These are phyloP conservation scores for Tolypocladium cylindrosporum DNA, from an alignment of 2,329 filamentous ascomycete genomes.

Conservation along the genomic window DNA sequence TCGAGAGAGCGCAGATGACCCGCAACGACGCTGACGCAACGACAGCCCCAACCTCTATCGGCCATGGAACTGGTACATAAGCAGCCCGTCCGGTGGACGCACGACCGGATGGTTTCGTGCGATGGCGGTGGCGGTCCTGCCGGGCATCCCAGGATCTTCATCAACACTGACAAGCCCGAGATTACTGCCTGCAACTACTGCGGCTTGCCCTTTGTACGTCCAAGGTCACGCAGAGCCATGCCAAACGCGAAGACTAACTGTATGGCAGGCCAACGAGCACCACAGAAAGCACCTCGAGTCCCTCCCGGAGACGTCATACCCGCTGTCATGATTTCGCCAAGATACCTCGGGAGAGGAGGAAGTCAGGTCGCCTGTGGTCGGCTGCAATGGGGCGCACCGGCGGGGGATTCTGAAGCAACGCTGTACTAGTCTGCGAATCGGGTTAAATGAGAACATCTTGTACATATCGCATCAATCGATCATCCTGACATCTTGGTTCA, in stretches of 20 bases:
- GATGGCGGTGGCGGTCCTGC: constrained; percentile 86
- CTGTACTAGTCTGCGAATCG: constrained; percentile 2
- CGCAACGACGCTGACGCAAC: constrained; percentile 9
- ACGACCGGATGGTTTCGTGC: constrained; percentile 72
- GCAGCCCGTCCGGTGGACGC: constrained; percentile 87
- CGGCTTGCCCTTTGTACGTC: constrained; percentile 78
- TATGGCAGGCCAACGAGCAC: constrained; percentile 71
- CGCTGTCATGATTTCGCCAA: constrained; percentile 43
- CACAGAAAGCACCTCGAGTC: constrained; percentile 78
- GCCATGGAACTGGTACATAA: constrained; percentile 95
- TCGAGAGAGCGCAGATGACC: not conserved
- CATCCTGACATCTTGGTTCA: not conserved
- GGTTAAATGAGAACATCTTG: not conserved
- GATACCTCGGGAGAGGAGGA: not conserved
- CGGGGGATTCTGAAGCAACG: not conserved
- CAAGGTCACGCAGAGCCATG: not conserved
- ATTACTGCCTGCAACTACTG: constrained; percentile 89
- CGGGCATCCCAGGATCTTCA: constrained; percentile 89
- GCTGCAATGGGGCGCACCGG: not conserved
- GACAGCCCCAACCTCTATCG: constrained; percentile 74
- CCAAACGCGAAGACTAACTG: constrained; percentile 2
- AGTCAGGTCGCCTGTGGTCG: not conserved
- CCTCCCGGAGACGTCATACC: constrained; percentile 70
- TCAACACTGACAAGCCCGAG: constrained; percentile 96
- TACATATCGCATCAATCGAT: constrained; percentile 4